Base-by-base conservation (phyloP, 306 rosid genomes). In the Castanea sativa region DNA sequence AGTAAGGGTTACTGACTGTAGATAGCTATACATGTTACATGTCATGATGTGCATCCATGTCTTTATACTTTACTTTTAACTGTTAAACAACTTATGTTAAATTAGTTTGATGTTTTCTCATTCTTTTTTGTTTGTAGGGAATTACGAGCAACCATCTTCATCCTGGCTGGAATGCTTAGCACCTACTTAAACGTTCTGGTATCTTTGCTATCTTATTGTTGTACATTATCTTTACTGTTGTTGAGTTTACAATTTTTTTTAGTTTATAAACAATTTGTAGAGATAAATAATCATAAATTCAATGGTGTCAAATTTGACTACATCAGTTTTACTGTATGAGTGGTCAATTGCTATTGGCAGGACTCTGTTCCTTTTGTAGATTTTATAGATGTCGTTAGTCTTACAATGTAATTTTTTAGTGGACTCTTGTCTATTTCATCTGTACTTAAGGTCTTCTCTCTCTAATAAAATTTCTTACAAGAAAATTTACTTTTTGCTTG, bases 91-190 rank as follows among this genome's bases (percentile, higher is more conserved):
- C 32, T 61, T 32, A 1, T 49, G 8, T 21, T 61, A 73, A 58
- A 51, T 45, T 45, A 25, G 29, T 35, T 23, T 79, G 59, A 74
- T 64, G 38, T 51, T 63, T 59, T 59, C 72, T 71, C 69, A 52
- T 72, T 70, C 82, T 75, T 70, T 82, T 82, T 70, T 78, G 83
- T 80, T 83, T 43, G 77, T 69, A 95, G 99, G 96, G 92, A 91
- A 83, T 80, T 95, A 80, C 90, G 96, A 71, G 84, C 85, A 32
- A 90, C 90, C 84, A 55, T 88, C 58, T 12, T 86, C 76, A 81
- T 95, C 90, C 80, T 95, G 83, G 89, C 85, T 76, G 99, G 99
- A 87, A 95, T 95, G 98, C 91, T 95, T 68, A 90, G 83, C 79
- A 95, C 99, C 35, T 95, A 90, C 90, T 78, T 95, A 38, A 95